These are phyloP conservation scores for Chlorella variabilis DNA, from an alignment of 163 green algal genomes.

Conservation along the genomic window DNA sequence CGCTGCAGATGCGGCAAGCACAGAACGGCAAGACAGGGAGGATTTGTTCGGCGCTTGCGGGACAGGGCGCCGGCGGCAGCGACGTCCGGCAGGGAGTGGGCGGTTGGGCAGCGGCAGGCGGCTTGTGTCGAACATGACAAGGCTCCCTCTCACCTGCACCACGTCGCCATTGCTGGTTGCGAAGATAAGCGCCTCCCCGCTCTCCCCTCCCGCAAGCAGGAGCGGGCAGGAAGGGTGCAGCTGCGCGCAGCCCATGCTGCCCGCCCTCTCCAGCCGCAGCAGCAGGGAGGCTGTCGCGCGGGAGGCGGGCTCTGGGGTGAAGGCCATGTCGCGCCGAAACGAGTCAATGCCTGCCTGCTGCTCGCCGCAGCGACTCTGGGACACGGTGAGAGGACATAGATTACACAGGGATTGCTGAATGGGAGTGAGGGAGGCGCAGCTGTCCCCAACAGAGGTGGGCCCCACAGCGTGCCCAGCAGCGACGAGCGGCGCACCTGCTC, in stretches of 20 bases:
- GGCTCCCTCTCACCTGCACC: conserved; percentile 3
- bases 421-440: too few species aligned
- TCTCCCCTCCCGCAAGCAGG: conserved; percentile 3
- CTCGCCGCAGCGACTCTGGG: too few species aligned
- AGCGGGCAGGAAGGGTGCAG: conserved; percentile 3
- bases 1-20: background rate
- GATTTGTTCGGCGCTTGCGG: background rate
- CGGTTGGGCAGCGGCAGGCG: too few species aligned
- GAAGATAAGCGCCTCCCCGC: background rate
- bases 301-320: background rate
- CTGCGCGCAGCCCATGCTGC: background rate
- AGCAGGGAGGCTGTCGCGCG: background rate
- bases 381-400: too few species aligned
- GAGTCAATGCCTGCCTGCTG: too few species aligned
- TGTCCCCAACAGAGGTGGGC: too few species aligned
- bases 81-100: background rate
- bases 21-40: background rate
- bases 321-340: too few species aligned
- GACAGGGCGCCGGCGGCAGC: background rate
- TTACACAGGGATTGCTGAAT: too few species aligned
- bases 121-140: too few species aligned
- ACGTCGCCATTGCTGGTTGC: background rate
- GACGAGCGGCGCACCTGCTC: too few species aligned
- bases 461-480: too few species aligned
- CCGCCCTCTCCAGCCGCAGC: background rate